phyloP scores from a whole-genome alignment of 192 early-diverging fungal genomes.

The Entomortierella chlamydospora region DNA sequence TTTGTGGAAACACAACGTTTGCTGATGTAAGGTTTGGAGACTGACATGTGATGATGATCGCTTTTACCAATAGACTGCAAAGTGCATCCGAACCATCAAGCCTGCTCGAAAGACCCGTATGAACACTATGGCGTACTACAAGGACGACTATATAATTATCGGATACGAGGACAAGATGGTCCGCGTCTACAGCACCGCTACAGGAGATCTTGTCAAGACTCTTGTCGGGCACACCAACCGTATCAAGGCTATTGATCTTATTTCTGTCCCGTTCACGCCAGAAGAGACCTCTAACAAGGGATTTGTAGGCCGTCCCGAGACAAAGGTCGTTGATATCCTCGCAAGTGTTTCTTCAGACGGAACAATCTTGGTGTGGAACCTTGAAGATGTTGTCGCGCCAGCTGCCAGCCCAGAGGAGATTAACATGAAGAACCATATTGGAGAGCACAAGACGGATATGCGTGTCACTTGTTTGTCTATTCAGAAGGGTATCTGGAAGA shows the following conservation, averaged over 20 bases:
- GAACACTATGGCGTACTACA: constrained; percentile 38
- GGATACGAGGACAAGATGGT: constrained; percentile 73
- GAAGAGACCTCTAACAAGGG: constrained; percentile 50
- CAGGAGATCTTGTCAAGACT: constrained; percentile 58
- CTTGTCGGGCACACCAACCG: constrained; percentile 59
- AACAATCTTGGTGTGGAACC: constrained; percentile 74
- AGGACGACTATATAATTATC: constrained; percentile 63
- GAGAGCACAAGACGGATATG: constrained; percentile 53
- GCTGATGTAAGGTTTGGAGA: too few relatives aligned
- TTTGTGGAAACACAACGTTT: too few relatives aligned
- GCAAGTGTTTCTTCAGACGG: constrained; percentile 78
- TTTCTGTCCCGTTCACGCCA: constrained; percentile 49
- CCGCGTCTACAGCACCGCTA: constrained; percentile 61
- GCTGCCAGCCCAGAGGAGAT: constrained; percentile 21
- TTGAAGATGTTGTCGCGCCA: constrained; percentile 54
- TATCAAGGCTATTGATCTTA: constrained; percentile 61
- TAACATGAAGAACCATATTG: constrained; percentile 56
- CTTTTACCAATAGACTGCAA: constrained; percentile 44
- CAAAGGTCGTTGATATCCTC: constrained; percentile 38
- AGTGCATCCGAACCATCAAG: constrained; percentile 45
- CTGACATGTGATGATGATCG: too few relatives aligned
- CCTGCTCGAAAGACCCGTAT: constrained; percentile 42
- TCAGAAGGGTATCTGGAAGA: constrained; percentile 54
- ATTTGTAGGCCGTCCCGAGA: constrained; percentile 20
- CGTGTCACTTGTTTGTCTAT: constrained; percentile 36